Evolutionary conservation across 805 yeast genomes (phyloP).

Genomic region (Yarrowia bubula): DNA sequence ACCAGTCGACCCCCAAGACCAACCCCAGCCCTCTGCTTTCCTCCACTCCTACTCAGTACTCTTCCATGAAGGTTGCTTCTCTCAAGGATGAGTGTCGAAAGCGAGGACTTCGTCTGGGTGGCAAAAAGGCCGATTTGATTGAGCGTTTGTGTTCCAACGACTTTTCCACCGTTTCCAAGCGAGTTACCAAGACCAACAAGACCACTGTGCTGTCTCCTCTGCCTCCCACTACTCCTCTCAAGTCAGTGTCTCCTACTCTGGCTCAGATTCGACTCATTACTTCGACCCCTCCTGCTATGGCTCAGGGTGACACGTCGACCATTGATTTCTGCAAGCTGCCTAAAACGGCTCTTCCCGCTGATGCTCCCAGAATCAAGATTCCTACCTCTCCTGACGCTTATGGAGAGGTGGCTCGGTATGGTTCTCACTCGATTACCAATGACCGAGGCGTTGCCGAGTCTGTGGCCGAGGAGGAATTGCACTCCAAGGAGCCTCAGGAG

Average conservation of each 20-base stretch:
- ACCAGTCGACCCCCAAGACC: conserved; percentile 36
- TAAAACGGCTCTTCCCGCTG: conserved; percentile 39
- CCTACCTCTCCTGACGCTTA: conserved; percentile 24
- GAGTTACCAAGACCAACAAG: conserved; percentile 3
- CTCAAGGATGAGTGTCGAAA: conserved; percentile 58
- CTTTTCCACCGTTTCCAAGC: conserved; percentile 33
- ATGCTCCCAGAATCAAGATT: conserved; percentile 30
- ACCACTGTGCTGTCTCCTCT: too few species aligned
- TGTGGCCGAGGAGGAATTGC: conserved; percentile 14
- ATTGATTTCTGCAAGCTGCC: conserved; percentile 42
- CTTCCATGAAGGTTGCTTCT: conserved; percentile 51
- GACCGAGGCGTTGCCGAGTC: conserved; percentile 15
- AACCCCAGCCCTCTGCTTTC: conserved; percentile 39
- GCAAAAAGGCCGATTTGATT: conserved; percentile 58
- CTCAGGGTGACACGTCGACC: conserved; percentile 40
- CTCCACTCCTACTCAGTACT: conserved; percentile 33
- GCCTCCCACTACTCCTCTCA: too few species aligned
- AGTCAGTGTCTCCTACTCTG: background rate
- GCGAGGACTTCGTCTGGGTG: conserved; percentile 61
- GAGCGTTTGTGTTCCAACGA: conserved; percentile 35
- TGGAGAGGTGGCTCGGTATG: conserved; percentile 8
- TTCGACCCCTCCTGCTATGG: conserved; percentile 31
- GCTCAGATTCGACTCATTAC: conserved; percentile 27
- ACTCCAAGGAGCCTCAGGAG: conserved; percentile 12
- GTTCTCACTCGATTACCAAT: background rate